phyloP scores from a whole-genome alignment of 768 basidiomycete species.

The Collybia sordida region DNA sequence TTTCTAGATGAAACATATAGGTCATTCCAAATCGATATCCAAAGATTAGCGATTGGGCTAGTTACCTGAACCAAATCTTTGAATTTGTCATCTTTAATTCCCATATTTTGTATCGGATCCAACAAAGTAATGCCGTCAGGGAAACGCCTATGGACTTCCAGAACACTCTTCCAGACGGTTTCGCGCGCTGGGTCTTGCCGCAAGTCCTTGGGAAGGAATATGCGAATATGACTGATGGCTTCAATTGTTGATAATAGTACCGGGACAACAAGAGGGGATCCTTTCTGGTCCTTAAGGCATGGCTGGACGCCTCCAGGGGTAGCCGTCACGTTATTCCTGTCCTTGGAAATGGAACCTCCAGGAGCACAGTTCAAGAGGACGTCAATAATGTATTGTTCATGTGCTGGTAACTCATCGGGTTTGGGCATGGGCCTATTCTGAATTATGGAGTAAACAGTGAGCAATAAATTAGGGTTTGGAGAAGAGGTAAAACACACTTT shows the following conservation, averaged over 20 bases:
- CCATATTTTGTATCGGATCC: conserved; percentile 94
- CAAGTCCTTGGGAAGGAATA: conserved; percentile 89
- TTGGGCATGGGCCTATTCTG: conserved; percentile 69
- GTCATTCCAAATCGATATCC: background rate
- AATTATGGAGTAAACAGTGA: background rate
- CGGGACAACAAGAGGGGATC: conserved; percentile 83
- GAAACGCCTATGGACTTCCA: conserved; percentile 90
- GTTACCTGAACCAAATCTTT: conserved; percentile 77
- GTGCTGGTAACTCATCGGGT: conserved; percentile 71
- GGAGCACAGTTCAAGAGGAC: conserved; percentile 81
- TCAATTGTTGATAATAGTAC: conserved; percentile 87
- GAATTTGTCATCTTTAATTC: conserved; percentile 94
- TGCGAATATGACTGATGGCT: conserved; percentile 80
- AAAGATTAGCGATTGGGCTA: background rate
- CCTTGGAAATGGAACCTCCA: conserved; percentile 60
- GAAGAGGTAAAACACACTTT: conserved; percentile 51
- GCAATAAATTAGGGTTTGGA: background rate
- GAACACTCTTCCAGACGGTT: conserved; percentile 85
- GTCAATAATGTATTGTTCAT: conserved; percentile 91
- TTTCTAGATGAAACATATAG: conserved; percentile 54
- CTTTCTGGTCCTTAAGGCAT: conserved; percentile 69
- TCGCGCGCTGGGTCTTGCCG: conserved; percentile 73
- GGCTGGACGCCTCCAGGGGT: conserved; percentile 76
- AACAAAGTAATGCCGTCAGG: conserved; percentile 84
- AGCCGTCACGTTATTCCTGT: conserved; percentile 50